These are phyloP conservation scores for Salix viminalis DNA, from an alignment of 345 rosid species.

Conservation along the genomic window DNA sequence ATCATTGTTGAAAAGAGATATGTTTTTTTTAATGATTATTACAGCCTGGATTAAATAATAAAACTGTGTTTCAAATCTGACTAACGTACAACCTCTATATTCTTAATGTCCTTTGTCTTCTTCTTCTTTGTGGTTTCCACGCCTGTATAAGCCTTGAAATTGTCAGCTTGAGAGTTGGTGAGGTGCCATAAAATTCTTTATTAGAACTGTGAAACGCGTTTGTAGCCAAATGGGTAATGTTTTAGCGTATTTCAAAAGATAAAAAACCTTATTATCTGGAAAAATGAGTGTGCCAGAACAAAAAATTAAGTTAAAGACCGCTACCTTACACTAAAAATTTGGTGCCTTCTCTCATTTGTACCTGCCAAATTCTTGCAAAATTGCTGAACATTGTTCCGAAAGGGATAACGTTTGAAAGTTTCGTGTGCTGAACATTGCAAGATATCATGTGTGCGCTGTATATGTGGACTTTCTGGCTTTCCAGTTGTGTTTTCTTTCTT, in stretches of 20 bases:
- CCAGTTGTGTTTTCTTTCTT: too few relatives aligned
- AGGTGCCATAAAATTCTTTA: too few relatives aligned
- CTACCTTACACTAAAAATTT: background rate
- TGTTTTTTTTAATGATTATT: background rate
- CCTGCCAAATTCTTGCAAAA: too few relatives aligned
- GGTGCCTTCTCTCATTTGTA: background rate
- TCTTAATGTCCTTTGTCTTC: background rate
- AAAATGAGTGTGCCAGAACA: too few relatives aligned
- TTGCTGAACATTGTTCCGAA: too few relatives aligned
- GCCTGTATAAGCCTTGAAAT: background rate
- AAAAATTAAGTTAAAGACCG: background rate
- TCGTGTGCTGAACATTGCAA: background rate
- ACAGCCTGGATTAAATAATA: conserved; percentile 26
- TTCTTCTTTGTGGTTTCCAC: conserved; percentile 5
- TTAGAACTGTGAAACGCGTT: background rate
- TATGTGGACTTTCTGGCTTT: too few relatives aligned
- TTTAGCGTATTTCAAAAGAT: background rate
- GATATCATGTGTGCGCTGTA: background rate
- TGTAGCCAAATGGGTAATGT: background rate
- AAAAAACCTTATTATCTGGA: background rate
- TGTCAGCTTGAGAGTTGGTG: background rate
- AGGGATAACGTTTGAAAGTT: background rate
- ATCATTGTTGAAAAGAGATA: background rate
- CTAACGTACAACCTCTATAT: background rate
- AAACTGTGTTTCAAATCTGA: background rate